Base-by-base conservation (phyloP, 169 alveolate genomes). In the Plasmodium cynomolgi region DNA sequence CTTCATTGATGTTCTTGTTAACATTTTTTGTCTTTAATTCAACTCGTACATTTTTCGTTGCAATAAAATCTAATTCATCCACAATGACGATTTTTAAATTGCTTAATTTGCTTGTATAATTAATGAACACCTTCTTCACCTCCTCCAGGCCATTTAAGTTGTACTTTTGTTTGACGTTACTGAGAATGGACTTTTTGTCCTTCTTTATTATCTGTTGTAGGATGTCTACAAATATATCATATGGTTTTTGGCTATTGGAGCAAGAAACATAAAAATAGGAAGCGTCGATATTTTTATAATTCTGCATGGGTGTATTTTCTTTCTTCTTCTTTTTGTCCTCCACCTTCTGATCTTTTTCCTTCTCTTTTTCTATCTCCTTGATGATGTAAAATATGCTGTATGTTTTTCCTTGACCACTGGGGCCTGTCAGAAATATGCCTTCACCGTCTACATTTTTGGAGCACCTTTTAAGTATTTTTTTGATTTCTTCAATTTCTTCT, bases 331-430 rank as follows among this genome's bases (percentile, higher is more conserved):
- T 72, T 68, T 29, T 62, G 7, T 83, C 81, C 5, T 83, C 58
- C 29, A 3, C 23, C 1, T 47, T 44, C 39, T 86, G 39, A 13
- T 71, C 31, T 56, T 56, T 86, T 34, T 75, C 68, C 11, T 86
- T 86, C 81, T 86, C 93, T 44, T 75, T 86, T 20, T 54, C 86
- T 34, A 86, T 86, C 81, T 86, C 93, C 33, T 86, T 86, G 50
- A 86, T 86, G 62, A 86, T 86, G 72, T 86, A 86, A 58, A 86
- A 86, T 77, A 86, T 86, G 47, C 93, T 86, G 33, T 86, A 86
- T 29, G 93, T 86, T 77, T 86, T 86, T 34, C 93, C 93, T 56
- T 86, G 93, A 0, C 93, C 93, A 77, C 93, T 86, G 17, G 93
- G 93, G 0, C 93, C 93, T 3, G 93, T 86, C 26, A 86, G 44